phyloP scores from a whole-genome alignment of 2,329 filamentous ascomycete species.

The Alternaria sp. region DNA sequence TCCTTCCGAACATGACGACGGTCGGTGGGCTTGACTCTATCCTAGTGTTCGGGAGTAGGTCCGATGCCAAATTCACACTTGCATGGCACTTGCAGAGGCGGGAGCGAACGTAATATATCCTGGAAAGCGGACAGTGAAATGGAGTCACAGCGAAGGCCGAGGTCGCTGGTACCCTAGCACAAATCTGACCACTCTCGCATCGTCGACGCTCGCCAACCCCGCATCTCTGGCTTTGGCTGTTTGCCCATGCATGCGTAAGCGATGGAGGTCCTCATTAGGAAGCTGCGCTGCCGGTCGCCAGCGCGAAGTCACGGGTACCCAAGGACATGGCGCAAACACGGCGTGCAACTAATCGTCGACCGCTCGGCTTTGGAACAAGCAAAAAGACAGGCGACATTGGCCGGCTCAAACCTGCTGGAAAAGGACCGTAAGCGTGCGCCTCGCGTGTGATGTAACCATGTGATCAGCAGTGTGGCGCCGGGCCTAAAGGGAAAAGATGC shows the following conservation, averaged over 20 bases:
- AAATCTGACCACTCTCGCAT: constrained; percentile 10
- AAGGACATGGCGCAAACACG: background rate
- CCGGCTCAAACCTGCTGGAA: constrained; percentile 1
- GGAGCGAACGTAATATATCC: constrained; percentile 2
- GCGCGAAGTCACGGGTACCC: constrained; percentile 10
- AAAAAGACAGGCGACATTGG: constrained; percentile 7
- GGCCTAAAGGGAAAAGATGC: constrained; percentile 17
- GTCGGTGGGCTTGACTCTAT: background rate
- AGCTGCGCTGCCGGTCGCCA: constrained; percentile 17
- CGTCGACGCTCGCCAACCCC: constrained; percentile 26
- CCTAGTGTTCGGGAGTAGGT: constrained; percentile 7
- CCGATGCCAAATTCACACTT: background rate
- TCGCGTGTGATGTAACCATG: constrained; percentile 12
- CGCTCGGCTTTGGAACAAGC: background rate
- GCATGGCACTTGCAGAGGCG: background rate
- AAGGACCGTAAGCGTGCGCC: constrained; percentile 6
- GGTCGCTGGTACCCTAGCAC: constrained; percentile 19
- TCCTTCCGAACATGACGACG: constrained; percentile 38
- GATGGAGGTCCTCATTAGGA: constrained; percentile 16
- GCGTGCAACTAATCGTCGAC: background rate
- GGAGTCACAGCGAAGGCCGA: constrained; percentile 17
- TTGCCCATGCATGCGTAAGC: constrained; percentile 8
- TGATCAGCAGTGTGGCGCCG: constrained; percentile 31
- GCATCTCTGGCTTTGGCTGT: constrained; percentile 18
- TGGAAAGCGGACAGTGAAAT: background rate